Base-by-base conservation (phyloP, 768 basidiomycete genomes). In the Suillus cothurnatus region DNA sequence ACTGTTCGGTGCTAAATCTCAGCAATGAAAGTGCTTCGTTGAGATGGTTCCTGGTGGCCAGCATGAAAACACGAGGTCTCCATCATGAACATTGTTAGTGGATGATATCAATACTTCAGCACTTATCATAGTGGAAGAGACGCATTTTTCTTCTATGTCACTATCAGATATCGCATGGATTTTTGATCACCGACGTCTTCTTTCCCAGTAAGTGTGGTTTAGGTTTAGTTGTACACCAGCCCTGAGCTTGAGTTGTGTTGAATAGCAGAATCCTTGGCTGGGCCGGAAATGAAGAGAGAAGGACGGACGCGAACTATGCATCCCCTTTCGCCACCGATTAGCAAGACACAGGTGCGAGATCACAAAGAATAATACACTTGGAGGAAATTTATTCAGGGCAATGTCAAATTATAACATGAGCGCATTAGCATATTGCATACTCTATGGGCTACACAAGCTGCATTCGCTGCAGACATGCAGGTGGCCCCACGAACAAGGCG, bases 11-110 rank as follows among this genome's bases (percentile, higher is more conserved):
- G 57, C 26, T 28, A 28, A 28, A 38, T 31, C 39, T 26, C 8
- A 41, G 11, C 4, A 31, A 59, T 59, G 23, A 59, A 59, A 26
- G 26, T 14, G 19, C 58, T 59, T 41, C 39, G 28, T 39, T 59
- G 19, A 59, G 41, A 7, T 59, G 39, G 58, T 59, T 28, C 58
- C 58, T 59, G 36, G 41, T 4, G 58, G 58, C 58, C 58, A 58
- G 57, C 57, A 26, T 31, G 58, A 41, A 31, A 59, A 28, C 58
- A 59, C 31, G 58, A 59, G 58, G 58, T 12, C 7, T 9, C 19
- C 17, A 38, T 15, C 28, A 41, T 19, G 36, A 58, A 59, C 26
- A 59, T 58, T 12, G 32, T 9, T 28, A 19, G 26, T 28, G 38
- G 11, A 21, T 31, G 57, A 39, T 59, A 41, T 21, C 19, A 26